Evolutionary conservation across 2,329 filamentous ascomycete species (phyloP).

Genomic region (Helicocarpus griseus): DNA sequence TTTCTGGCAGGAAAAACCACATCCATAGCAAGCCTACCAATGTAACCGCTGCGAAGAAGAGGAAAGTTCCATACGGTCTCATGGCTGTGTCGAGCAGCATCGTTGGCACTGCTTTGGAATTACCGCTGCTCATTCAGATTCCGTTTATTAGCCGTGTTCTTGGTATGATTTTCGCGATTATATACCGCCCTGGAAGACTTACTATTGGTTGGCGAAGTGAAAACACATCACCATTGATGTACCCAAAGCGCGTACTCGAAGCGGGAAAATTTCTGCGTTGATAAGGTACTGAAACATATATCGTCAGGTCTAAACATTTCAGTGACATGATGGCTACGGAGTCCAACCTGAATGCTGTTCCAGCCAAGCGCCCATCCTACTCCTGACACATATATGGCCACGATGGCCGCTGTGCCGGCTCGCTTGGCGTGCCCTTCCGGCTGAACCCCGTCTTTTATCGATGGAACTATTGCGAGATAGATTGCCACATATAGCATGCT

Average conservation of each 20-base stretch:
- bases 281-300: conserved; percentile 30
- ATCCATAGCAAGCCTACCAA: conserved; percentile 57
- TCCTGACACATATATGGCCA: conserved; percentile 36
- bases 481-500: conserved; percentile 48
- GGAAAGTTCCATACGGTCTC: conserved; percentile 57
- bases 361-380: conserved; percentile 40
- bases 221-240: conserved; percentile 37
- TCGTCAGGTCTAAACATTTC: neutral
- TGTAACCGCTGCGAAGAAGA: conserved; percentile 63
- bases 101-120: conserved; percentile 21
- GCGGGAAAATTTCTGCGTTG: conserved; percentile 38
- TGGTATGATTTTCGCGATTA: neutral
- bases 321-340: neutral
- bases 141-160: neutral
- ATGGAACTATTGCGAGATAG: conserved; percentile 31
- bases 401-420: conserved; percentile 33
- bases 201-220: conserved; percentile 31
- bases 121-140: conserved; percentile 8
- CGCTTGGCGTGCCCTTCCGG: conserved; percentile 12
- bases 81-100: conserved; percentile 41
- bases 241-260: conserved; percentile 33
- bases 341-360: conserved; percentile 28
- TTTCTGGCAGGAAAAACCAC: conserved; percentile 62
- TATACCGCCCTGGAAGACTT: neutral
- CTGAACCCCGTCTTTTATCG: conserved; percentile 21